Conservation (phyloP, 805 yeast species). For the Priceomyces medius region DNA sequence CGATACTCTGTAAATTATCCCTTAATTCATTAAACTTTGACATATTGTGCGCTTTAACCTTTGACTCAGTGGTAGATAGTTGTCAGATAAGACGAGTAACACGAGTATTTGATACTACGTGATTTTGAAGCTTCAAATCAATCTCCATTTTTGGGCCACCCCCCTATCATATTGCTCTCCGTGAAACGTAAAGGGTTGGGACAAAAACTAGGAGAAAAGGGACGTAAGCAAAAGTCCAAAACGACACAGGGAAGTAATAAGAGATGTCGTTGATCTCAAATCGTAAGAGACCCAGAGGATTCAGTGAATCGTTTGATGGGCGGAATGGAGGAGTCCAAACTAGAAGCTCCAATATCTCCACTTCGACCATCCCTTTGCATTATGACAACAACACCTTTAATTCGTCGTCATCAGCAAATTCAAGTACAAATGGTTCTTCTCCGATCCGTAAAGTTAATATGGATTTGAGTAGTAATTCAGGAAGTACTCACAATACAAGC, state of each 20-base stretch:
- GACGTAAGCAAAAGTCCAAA: background rate
- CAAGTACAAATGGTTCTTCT: conserved; percentile 9
- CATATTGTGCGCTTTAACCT: background rate
- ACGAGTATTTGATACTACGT: conserved; percentile 1
- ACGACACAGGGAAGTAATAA: background rate
- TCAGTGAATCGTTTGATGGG: conserved; percentile 38
- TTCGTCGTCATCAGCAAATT: conserved; percentile 11
- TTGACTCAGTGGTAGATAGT: background rate
- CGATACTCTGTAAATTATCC: conserved; percentile 3
- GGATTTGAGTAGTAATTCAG: conserved; percentile 6
- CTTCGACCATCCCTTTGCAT: conserved; percentile 11
- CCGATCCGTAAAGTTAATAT: conserved; percentile 9
- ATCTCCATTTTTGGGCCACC: background rate
- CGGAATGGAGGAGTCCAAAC: conserved; percentile 5
- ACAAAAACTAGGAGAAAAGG: background rate
- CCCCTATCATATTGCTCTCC: background rate
- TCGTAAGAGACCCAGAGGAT: conserved; percentile 46
- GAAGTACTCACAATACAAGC: conserved; percentile 6
- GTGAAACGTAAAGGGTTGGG: background rate
- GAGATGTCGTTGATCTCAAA: conserved; percentile 39
- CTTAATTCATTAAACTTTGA: conserved; percentile 3
- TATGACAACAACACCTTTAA: conserved; percentile 9
- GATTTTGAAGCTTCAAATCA: background rate
- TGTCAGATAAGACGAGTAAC: background rate
- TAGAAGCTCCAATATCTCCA: conserved; percentile 6